Percentiles rank a stretch among this genome's conserved stretches.
Evolutionary conservation across 805 yeast species (phyloP).

Genomic region (Zygosaccharomyces rouxii): DNA sequence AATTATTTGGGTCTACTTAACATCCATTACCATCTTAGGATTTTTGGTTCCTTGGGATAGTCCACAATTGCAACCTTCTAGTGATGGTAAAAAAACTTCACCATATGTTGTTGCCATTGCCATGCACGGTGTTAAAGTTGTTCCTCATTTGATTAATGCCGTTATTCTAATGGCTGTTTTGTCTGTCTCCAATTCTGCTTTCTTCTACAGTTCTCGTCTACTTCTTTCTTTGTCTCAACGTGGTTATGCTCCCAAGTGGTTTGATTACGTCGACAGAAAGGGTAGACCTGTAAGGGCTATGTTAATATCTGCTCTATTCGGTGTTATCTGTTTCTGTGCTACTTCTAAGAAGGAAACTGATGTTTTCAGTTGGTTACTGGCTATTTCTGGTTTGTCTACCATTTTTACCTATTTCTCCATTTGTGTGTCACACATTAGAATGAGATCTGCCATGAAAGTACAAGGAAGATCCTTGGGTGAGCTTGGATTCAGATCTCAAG

Average conservation of each 20-base stretch:
- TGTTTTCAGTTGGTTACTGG: conserved; percentile 61
- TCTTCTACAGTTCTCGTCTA: conserved; percentile 46
- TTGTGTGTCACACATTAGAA: conserved; percentile 52
- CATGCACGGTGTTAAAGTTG: conserved; percentile 49
- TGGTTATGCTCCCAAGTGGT: conserved; percentile 54
- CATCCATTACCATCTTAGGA: conserved; percentile 51
- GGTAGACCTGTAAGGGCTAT: conserved; percentile 63
- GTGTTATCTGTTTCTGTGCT: conserved; percentile 62
- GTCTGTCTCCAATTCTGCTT: conserved; percentile 56
- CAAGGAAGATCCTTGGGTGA: conserved; percentile 51
- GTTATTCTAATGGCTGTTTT: conserved; percentile 59
- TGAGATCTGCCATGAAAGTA: conserved; percentile 52
- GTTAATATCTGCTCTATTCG: conserved; percentile 47
- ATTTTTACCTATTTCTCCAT: conserved; percentile 60
- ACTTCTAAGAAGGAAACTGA: conserved; percentile 54
- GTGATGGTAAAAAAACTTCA: conserved; percentile 51
- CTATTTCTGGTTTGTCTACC: conserved; percentile 58
- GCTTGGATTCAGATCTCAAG: conserved; percentile 49
- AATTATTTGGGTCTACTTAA: conserved; percentile 53
- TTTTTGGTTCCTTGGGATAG: conserved; percentile 58
- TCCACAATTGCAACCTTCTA: conserved; percentile 44
- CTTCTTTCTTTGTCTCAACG: conserved; percentile 53
- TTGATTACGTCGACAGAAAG: conserved; percentile 56
- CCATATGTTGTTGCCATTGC: conserved; percentile 73
- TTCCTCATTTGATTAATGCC: conserved; percentile 62